Percentiles rank a stretch among this genome's conserved stretches.
These are phyloP conservation scores for Nepenthes alata DNA, from an alignment of 179 eudicot genomes.

Conservation along the genomic window DNA sequence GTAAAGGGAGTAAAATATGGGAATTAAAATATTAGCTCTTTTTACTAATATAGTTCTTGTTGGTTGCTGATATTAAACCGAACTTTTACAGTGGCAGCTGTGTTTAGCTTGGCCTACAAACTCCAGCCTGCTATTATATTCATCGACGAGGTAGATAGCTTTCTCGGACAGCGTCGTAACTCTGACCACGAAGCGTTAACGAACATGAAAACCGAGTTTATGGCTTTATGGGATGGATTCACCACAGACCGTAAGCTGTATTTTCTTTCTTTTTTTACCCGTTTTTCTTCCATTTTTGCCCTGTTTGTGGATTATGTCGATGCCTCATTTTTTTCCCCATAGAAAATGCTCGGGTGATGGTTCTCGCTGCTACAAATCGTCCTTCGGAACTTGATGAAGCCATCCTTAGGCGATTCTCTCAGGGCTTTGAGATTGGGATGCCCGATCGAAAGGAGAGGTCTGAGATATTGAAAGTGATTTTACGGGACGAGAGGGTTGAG, in stretches of 20 bases:
- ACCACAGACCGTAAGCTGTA: constrained; percentile 73
- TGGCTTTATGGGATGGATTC: constrained; percentile 97
- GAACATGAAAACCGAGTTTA: constrained; percentile 92
- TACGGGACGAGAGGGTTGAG: constrained; percentile 71
- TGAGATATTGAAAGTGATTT: constrained; percentile 55
- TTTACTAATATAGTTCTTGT: too few relatives aligned
- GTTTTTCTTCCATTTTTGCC: neutral
- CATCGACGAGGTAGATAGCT: constrained; percentile 91
- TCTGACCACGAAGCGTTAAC: constrained; percentile 81
- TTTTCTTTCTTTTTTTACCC: neutral
- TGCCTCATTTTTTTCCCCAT: neutral
- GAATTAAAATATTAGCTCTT: too few relatives aligned
- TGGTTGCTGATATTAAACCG: neutral
- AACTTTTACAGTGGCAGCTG: constrained; percentile 71
- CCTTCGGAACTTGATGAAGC: constrained; percentile 98
- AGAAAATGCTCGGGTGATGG: constrained; percentile 94
- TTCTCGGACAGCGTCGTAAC: constrained; percentile 76
- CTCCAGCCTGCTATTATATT: constrained; percentile 95
- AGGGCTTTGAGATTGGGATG: constrained; percentile 83
- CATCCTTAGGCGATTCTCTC: constrained; percentile 83
- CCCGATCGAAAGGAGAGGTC: constrained; percentile 64
- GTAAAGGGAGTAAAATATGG: too few relatives aligned
- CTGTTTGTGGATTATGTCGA: neutral
- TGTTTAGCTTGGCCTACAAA: constrained; percentile 83
- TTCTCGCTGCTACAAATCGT: constrained; percentile 93